Base-by-base conservation (phyloP, 2,329 filamentous ascomycete genomes). In the Chaetomiaceae sp. region DNA sequence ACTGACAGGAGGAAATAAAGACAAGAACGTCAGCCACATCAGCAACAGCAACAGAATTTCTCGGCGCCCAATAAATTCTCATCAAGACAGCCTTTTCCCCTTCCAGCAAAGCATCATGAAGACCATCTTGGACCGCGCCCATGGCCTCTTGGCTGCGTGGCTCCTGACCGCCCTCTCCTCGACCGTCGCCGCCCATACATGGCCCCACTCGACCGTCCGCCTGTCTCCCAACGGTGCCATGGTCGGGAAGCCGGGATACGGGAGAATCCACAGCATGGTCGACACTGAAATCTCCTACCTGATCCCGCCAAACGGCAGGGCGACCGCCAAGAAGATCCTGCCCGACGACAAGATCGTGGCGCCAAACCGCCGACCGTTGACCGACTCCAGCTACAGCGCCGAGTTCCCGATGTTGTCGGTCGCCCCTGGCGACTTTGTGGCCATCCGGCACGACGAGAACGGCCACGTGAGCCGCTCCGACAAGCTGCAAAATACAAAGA, bases 181-280 rank as follows among this genome's bases (percentile, higher is more conserved):
- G 43, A 57, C 63, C 5, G 66, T 62, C 30, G 59, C 58, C 21
- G 84, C 81, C 31, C 92, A 96, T 69, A 86, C 83, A 16, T 96
- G 91, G 91, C 78, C 92, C 42, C 90, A 96, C 69, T 75, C 85
- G 61, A 74, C 92, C 44, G 79, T 75, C 55, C 81, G 82, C 51
- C 83, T 96, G 65, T 80, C 82, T 47, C 66, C 79, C 23, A 86
- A 89, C 61, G 91, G 90, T 48, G 81, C 81, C 30, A 89, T 90
- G 65, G 72, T 83, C 17, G 86, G 86, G 23, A 66, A 76, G 7
- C 73, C 79, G 20, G 92, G 92, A 27, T 96, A 85, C 65, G 73
- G 86, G n/a, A 85, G 90, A 56, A 85, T 83, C 41, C 89, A 83
- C 63, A 67, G 82, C 14, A 68, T 77, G 27, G 82, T 88, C 55